These are phyloP conservation scores for Mangifera indica DNA, from an alignment of 345 rosid genomes.

Conservation along the genomic window DNA sequence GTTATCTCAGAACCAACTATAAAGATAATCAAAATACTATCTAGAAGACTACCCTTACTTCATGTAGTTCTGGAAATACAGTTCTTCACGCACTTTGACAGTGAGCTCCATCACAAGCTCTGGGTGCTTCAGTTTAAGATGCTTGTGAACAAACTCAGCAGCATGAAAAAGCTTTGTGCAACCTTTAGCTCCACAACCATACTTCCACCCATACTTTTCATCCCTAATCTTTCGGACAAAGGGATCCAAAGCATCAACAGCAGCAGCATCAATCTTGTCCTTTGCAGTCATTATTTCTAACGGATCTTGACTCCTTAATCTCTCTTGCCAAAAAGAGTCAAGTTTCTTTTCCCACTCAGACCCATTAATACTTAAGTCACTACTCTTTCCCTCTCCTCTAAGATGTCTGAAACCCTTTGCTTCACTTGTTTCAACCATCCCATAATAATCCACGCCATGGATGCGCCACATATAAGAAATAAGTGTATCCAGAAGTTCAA, in stretches of 20 bases:
- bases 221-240: slow-evolving; percentile 95
- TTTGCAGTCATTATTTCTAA: slow-evolving; percentile 92
- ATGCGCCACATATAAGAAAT: slow-evolving; percentile 94
- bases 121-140: slow-evolving; percentile 93
- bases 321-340: slow-evolving; percentile 83
- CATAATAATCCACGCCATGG: slow-evolving; percentile 93
- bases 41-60: slow-evolving; percentile 50
- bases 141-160: slow-evolving; percentile 97
- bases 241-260: slow-evolving; percentile 80
- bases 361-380: slow-evolving; percentile 50
- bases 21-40: slow-evolving; percentile 1
- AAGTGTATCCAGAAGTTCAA: slow-evolving; percentile 88
- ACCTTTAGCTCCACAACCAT: slow-evolving; percentile 99
- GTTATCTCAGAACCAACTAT: slow-evolving; percentile 8
- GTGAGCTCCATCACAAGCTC: slow-evolving; percentile 81
- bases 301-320: slow-evolving; percentile 85
- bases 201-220: slow-evolving; percentile 99
- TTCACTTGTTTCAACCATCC: slow-evolving; percentile 78
- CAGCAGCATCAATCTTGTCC: slow-evolving; percentile 89
- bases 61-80: slow-evolving; percentile 95
- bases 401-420: slow-evolving; percentile 90
- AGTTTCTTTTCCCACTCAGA: slow-evolving; percentile 77
- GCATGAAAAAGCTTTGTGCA: slow-evolving; percentile 99
- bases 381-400: slow-evolving; percentile 73
- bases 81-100: slow-evolving; percentile 87